Evolutionary conservation across 2,329 filamentous ascomycete species (phyloP).

Genomic region (Graphium sp.): DNA sequence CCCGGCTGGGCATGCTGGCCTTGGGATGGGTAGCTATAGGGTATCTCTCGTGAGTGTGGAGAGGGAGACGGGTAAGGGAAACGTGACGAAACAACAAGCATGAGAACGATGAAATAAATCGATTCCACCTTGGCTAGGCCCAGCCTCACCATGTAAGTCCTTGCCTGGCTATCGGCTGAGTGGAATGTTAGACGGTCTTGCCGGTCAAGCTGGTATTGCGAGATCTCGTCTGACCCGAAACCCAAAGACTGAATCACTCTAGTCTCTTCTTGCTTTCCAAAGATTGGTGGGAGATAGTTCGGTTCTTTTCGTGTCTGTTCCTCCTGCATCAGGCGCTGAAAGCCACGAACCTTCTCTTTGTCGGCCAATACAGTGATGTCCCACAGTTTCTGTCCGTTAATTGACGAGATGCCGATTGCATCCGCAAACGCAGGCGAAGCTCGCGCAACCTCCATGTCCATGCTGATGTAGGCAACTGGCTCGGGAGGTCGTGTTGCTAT

Average conservation of each 20-base stretch:
- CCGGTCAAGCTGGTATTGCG: constrained; percentile 31
- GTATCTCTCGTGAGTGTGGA: constrained; percentile 22
- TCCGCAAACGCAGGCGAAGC: constrained; percentile 38
- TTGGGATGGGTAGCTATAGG: constrained; percentile 22
- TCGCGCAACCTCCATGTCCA: constrained; percentile 40
- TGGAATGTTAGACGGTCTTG: constrained; percentile 39
- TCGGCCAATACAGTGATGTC: constrained; percentile 37
- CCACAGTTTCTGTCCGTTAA: constrained; percentile 30
- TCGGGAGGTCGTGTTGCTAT: constrained; percentile 25
- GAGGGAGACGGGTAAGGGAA: constrained; percentile 26
- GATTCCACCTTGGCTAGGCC: constrained; percentile 43
- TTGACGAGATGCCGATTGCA: constrained; percentile 28
- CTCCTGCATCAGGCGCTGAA: constrained; percentile 35
- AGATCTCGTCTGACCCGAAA: constrained; percentile 34
- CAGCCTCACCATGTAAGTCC: constrained; percentile 31
- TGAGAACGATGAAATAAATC: constrained; percentile 43
- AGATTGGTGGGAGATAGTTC: constrained; percentile 48
- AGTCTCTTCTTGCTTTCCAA: constrained; percentile 34
- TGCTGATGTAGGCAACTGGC: constrained; percentile 39
- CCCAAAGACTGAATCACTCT: constrained; percentile 36
- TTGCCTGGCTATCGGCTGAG: constrained; percentile 30
- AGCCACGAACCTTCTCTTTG: constrained; percentile 28
- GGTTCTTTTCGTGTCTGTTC: constrained; percentile 42
- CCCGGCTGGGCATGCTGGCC: constrained; percentile 11
- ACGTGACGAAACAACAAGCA: constrained; percentile 20